Base-by-base conservation (phyloP, 768 basidiomycete genomes). In the Dioszegia aurantiaca region DNA sequence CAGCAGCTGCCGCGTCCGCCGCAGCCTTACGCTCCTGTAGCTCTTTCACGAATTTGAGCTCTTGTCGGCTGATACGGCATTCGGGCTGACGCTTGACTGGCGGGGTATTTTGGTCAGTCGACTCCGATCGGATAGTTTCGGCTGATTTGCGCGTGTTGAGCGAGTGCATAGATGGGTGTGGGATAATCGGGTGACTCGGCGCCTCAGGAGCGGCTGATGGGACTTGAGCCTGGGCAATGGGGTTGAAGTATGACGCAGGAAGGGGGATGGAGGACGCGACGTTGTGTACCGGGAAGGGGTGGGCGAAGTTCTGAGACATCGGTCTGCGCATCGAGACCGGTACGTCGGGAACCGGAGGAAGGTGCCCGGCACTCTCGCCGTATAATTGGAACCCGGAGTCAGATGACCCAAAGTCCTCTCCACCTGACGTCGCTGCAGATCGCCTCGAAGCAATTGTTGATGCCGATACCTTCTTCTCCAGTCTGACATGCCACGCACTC, bases 251-350 rank as follows among this genome's bases (percentile, higher is more conserved):
- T 9, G 46, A 28, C 12, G 37, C 2, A 17, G 37, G 51, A 17
- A 53, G 23, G 3, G 51, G 51, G 39, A 53, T 53, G 33, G 51
- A 53, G 2, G 51, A 19, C 2, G 51, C 51, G 51, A 37, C 23
- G 24, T 53, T 53, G 21, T 53, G 51, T 4, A 53, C 51, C 51
- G 51, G 51, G 51, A 53, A 53, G 36, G 51, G 51, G 27, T 53
- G 51, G 14, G 51, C 51, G n/a, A 53, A 53, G 51, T 27, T 53
- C 37, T 53, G 51, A 14, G 51, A 53, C 9, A 53, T 40, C 11
- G 51, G 51, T 53, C 51, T 3, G 9, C 51, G 36, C 51, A 53
- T 27, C 17, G 36, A 39, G 10, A 26, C 36, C 3, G 51, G 51
- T 9, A 53, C 17, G n/a, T 53, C 51, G 4, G 51, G 51, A 27